Percentiles rank a stretch among this genome's conserved stretches.
Evolutionary conservation across 2,329 filamentous ascomycete genomes (phyloP).

Genomic region (Neurospora sp.): DNA sequence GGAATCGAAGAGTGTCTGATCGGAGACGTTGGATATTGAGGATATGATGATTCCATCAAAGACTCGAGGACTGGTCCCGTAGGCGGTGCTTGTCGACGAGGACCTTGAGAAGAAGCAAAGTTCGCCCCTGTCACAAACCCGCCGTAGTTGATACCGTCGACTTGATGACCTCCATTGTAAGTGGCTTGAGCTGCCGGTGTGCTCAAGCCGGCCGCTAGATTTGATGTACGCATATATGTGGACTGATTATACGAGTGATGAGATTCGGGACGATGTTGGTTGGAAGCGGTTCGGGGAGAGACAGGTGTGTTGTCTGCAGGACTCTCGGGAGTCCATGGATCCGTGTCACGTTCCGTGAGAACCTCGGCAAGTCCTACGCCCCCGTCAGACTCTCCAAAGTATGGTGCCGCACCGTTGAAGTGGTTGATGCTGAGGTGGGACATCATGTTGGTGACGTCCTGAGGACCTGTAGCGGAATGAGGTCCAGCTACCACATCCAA

Average conservation of each 20-base stretch:
- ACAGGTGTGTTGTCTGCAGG: not conserved
- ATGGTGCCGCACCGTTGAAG: constrained; percentile 15
- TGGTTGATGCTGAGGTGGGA: constrained; percentile 10
- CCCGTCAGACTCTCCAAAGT: constrained; percentile 18
- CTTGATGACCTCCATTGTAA: not conserved
- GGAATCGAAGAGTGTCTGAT: not conserved
- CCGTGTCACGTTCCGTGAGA: constrained; percentile 15
- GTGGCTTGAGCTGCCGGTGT: not conserved
- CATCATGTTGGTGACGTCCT: constrained; percentile 16
- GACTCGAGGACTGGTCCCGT: not conserved
- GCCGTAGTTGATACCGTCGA: not conserved
- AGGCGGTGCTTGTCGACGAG: not conserved
- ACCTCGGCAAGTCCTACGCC: constrained; percentile 18
- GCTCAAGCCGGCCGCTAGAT: not conserved
- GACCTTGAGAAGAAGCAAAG: not conserved
- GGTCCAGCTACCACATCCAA: not conserved
- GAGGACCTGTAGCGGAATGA: not conserved
- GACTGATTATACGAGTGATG: not conserved
- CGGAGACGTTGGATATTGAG: not conserved
- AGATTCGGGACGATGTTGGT: not conserved
- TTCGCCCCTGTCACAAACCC: not conserved
- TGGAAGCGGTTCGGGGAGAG: not conserved
- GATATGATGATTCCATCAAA: not conserved
- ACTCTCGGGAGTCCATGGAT: constrained; percentile 2
- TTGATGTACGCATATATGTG: not conserved